Evolutionary conservation across 2,329 filamentous ascomycete species (phyloP).

Genomic region (Teratosphaeria gauchensis): DNA sequence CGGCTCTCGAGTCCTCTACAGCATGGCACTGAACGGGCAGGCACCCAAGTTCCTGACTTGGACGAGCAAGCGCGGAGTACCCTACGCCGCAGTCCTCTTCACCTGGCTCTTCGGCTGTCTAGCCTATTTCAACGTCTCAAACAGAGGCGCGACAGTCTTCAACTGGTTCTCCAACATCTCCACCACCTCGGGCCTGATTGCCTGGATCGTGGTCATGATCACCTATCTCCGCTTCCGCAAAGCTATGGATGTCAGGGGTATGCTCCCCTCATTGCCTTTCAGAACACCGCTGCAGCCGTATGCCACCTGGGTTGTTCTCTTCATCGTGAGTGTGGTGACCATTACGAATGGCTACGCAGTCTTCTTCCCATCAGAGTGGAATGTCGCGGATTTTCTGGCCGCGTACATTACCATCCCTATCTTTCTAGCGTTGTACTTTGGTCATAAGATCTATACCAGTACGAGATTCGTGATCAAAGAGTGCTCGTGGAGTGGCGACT

Average conservation of each 20-base stretch:
- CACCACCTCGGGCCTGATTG: conserved; percentile 29
- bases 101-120: conserved; percentile 32
- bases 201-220: conserved; percentile 31
- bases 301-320: conserved; percentile 40
- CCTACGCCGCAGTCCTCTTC: conserved; percentile 37
- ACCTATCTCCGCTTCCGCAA: conserved; percentile 44
- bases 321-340: conserved; percentile 40
- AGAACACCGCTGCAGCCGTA: conserved; percentile 43
- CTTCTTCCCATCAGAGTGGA: conserved; percentile 40
- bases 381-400: conserved; percentile 41
- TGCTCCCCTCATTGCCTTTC: conserved; percentile 34
- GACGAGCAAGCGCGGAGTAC: conserved; percentile 40
- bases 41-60: conserved; percentile 46
- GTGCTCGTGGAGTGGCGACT: neutral
- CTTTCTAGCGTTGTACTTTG: conserved; percentile 34
- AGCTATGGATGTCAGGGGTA: conserved; percentile 30
- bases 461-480: conserved; percentile 3
- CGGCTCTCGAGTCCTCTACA: conserved; percentile 43
- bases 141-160: conserved; percentile 29
- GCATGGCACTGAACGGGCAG: conserved; percentile 52
- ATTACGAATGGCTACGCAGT: conserved; percentile 49
- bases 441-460: conserved; percentile 18
- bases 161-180: conserved; percentile 26
- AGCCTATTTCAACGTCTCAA: conserved; percentile 28
- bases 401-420: conserved; percentile 47